A percentile compares a stretch with the other conserved stretches of the same genome.
phyloP scores from a whole-genome alignment of 2,329 filamentous ascomycete genomes.

The Tolypocladium nubicola region DNA sequence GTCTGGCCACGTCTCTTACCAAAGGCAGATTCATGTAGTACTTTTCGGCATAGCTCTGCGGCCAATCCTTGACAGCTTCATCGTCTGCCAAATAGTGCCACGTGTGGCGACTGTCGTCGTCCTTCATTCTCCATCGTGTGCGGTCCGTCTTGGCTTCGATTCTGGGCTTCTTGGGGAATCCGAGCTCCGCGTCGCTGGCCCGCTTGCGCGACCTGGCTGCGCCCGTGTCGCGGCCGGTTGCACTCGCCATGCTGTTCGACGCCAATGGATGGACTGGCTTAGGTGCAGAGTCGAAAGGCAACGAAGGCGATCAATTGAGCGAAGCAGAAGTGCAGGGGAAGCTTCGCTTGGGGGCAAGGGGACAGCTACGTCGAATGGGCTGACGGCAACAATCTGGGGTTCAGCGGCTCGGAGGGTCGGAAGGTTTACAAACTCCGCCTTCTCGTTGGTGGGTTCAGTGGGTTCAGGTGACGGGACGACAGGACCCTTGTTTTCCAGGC shows the following conservation, averaged over 20 bases:
- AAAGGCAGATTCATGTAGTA: constrained; percentile 73
- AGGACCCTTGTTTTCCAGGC: neutral
- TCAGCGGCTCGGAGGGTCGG: neutral
- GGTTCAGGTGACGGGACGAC: neutral
- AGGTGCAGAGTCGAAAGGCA: neutral
- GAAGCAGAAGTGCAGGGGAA: neutral
- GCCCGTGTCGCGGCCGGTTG: constrained; percentile 18
- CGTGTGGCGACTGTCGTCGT: constrained; percentile 77
- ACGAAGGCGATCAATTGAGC: neutral
- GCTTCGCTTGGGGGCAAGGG: neutral
- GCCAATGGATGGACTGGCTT: neutral
- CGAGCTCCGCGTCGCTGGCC: constrained; percentile 24
- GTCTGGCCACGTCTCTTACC: constrained; percentile 34
- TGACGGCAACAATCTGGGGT: neutral
- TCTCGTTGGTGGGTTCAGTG: neutral
- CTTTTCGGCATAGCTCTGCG: constrained; percentile 81
- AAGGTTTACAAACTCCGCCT: neutral
- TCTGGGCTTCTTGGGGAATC: constrained; percentile 33
- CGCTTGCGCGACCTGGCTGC: constrained; percentile 31
- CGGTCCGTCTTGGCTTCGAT: constrained; percentile 60
- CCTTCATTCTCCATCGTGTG: constrained; percentile 71
- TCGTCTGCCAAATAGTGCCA: constrained; percentile 85
- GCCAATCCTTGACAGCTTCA: constrained; percentile 64
- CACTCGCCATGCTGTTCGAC: constrained; percentile 14
- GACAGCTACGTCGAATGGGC: neutral